Evolutionary conservation across 257 asterid species (phyloP).

Genomic region (Solanum virginianum): DNA sequence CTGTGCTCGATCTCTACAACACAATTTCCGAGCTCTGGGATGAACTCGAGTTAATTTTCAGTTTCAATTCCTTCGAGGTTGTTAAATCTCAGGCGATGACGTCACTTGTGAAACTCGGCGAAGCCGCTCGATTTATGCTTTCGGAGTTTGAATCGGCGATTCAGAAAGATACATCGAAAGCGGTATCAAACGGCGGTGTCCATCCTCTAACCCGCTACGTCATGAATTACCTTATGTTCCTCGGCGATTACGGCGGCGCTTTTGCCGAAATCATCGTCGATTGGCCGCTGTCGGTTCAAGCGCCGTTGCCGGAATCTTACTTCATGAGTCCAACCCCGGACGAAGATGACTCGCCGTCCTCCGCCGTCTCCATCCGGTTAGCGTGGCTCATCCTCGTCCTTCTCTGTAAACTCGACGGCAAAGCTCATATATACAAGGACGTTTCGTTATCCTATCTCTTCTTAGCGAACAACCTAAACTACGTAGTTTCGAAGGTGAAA

Average conservation of each 20-base stretch:
- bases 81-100: constrained; percentile 46
- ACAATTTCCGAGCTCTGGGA: constrained; percentile 56
- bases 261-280: constrained; percentile 53
- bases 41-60: constrained; percentile 48
- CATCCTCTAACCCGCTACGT: constrained; percentile 91
- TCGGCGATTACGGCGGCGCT: constrained; percentile 59
- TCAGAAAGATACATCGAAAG: constrained; percentile 57
- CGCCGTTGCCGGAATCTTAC: constrained; percentile 55
- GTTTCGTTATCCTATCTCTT: constrained; percentile 61
- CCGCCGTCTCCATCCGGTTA: constrained; percentile 30
- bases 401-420: constrained; percentile 71
- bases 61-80: constrained; percentile 29
- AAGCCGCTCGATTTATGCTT: constrained; percentile 50
- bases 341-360: constrained; percentile 19
- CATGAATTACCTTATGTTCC: constrained; percentile 66
- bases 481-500: constrained; percentile 62
- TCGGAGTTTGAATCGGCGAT: constrained; percentile 69
- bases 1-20: constrained; percentile 59
- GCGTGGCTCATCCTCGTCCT: constrained; percentile 81
- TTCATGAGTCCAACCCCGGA: constrained; percentile 25
- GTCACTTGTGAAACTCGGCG: constrained; percentile 54
- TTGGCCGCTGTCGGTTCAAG: constrained; percentile 20
- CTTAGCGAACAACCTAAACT: constrained; percentile 70
- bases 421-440: constrained; percentile 53
- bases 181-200: constrained; percentile 45